Evolutionary conservation across 2,329 filamentous ascomycete genomes (phyloP).

Genomic region (Mollisia scopiformis): DNA sequence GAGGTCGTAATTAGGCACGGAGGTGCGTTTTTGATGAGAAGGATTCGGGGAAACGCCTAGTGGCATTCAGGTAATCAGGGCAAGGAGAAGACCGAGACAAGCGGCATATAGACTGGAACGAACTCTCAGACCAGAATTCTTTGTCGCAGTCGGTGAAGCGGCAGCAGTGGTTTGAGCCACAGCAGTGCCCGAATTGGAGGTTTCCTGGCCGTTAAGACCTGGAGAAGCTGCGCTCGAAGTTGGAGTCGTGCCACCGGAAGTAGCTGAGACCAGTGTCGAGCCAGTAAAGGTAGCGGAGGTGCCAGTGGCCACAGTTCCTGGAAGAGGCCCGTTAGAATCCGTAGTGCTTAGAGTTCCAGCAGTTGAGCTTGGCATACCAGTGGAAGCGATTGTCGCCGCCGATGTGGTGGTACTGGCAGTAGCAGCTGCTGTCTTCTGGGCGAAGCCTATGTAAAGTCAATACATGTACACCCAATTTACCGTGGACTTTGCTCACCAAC

Average conservation of each 20-base stretch:
- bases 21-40: neutral
- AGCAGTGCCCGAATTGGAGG: conserved; percentile 22
- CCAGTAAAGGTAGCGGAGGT: conserved; percentile 1
- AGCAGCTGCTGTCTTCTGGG: conserved; percentile 13
- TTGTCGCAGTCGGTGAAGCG: neutral
- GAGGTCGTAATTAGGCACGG: neutral
- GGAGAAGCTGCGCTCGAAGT: conserved; percentile 20
- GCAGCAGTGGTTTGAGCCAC: conserved; percentile 24
- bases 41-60: neutral
- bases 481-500: conserved; percentile 55
- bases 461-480: neutral
- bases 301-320: conserved; percentile 12
- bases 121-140: neutral
- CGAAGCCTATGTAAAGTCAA: conserved; percentile 27
- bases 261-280: neutral
- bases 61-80: neutral
- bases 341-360: conserved; percentile 4
- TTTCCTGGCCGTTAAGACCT: conserved; percentile 43
- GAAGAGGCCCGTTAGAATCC: conserved; percentile 4
- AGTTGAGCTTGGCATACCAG: conserved; percentile 21
- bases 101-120: neutral
- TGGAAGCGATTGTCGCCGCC: conserved; percentile 21
- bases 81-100: neutral
- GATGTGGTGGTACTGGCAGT: conserved; percentile 15
- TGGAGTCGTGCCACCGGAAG: conserved; percentile 24